phyloP scores from a whole-genome alignment of 2,329 filamentous ascomycete species.

The Pseudopyrenochaeta lycopersici region DNA sequence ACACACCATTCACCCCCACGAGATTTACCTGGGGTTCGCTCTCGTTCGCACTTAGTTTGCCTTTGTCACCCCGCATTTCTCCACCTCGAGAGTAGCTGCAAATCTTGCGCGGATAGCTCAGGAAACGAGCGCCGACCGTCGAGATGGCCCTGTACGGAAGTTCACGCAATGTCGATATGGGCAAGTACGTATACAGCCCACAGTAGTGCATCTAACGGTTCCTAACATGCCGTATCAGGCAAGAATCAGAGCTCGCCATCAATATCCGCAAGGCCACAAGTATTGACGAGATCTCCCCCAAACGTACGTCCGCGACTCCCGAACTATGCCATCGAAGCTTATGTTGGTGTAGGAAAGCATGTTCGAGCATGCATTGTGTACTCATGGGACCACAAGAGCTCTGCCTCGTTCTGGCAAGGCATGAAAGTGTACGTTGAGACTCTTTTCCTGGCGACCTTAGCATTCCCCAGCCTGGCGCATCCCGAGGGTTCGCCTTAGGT shows the following conservation, averaged over 20 bases:
- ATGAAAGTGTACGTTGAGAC: slow-evolving; percentile 85
- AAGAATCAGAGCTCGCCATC: slow-evolving; percentile 70
- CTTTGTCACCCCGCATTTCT: background rate
- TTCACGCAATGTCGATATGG: slow-evolving; percentile 67
- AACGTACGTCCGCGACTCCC: slow-evolving; percentile 59
- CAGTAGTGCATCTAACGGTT: background rate
- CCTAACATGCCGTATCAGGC: slow-evolving; percentile 48
- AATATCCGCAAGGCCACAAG: slow-evolving; percentile 74
- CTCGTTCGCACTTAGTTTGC: slow-evolving; percentile 18
- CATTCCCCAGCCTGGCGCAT: background rate
- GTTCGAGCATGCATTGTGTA: slow-evolving; percentile 98
- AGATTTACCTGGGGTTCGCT: slow-evolving; percentile 5
- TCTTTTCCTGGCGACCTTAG: background rate
- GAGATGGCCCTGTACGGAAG: slow-evolving; percentile 53
- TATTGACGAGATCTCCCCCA: slow-evolving; percentile 73
- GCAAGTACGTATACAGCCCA: slow-evolving; percentile 59
- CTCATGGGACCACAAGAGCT: slow-evolving; percentile 98
- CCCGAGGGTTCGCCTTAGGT: background rate
- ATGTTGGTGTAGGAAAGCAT: slow-evolving; percentile 75
- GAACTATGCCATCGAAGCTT: slow-evolving; percentile 31
- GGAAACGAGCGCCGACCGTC: slow-evolving; percentile 28
- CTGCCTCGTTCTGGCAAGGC: slow-evolving; percentile 92
- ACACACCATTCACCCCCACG: slow-evolving; percentile 17
- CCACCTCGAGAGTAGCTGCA: slow-evolving; percentile 8
- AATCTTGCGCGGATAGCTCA: slow-evolving; percentile 13